Base-by-base conservation (phyloP, 2,329 filamentous ascomycete genomes). In the Didymella pomorum region DNA sequence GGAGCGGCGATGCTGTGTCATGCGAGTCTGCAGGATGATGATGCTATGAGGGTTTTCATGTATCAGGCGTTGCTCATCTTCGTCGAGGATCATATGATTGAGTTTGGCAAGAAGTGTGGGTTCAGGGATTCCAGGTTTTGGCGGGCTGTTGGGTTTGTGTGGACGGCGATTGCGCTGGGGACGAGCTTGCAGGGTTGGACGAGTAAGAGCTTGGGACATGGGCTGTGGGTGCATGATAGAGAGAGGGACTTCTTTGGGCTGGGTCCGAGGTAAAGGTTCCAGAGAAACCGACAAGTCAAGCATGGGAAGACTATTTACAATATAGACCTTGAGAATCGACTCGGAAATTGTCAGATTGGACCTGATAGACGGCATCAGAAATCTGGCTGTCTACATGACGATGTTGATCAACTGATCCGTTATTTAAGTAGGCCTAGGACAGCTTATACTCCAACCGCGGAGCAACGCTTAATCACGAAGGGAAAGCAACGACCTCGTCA, bases 81-180 rank as follows among this genome's bases (percentile, higher is more conserved):
- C 45, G n/a, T 70, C 11, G 71, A 75, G 44, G 71, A 72, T 43
- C 70, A 74, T 53, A 28, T 70, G 2, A 68, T 75, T 16, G 65
- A 62, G 6, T 37, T 70, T 7, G 71, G 66, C 0, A 66, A 67
- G 49, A 41, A 39, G 5, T 9, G 67, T 2, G 71, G 72, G 3
- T 35, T 66, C 2, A 59, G 33, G 9, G 64, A 71, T 8, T 56
- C 56, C 0, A 0, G 11, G 10, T 43, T 50, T 6, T 73, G 71
- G 71, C 59, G 67, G 0, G 6, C 59, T 0, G 26, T 71, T 1
- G 72, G 71, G 2, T 63, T 67, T 20, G 9, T 61, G 0, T 75
- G 70, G 70, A 65, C 59, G 0, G 51, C 67, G 14, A 21, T 64
- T 12, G 68, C 59, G 47, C 29, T 73, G 20, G 71, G 69, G 6